These are phyloP conservation scores for Cochlearia excelsa DNA, from an alignment of 345 rosid genomes.

Conservation along the genomic window DNA sequence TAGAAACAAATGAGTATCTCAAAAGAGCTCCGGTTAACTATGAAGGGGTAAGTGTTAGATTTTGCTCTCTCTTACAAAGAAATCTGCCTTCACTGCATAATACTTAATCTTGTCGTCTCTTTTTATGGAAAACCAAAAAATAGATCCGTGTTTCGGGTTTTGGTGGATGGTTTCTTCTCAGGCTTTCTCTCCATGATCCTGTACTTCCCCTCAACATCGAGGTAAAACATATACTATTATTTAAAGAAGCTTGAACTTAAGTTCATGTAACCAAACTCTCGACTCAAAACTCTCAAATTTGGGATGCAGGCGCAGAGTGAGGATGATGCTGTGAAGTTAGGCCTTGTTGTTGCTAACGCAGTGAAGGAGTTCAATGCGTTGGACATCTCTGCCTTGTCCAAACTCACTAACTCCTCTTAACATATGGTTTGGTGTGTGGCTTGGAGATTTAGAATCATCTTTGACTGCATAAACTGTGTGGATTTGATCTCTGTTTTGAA, in stretches of 20 bases:
- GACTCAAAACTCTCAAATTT: conserved; percentile 1
- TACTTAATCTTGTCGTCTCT: conserved; percentile 11
- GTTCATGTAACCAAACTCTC: background rate
- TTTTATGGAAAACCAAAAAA: conserved; percentile 12
- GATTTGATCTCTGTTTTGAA: too few species aligned
- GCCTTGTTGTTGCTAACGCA: conserved; percentile 61
- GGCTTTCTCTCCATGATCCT: conserved; percentile 97
- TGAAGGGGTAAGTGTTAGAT: conserved; percentile 67
- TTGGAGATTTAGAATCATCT: too few species aligned
- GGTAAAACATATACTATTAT: conserved; percentile 45
- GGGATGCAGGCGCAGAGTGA: conserved; percentile 61
- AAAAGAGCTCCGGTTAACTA: conserved; percentile 78
- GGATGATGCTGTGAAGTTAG: conserved; percentile 75
- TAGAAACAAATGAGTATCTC: conserved; percentile 58
- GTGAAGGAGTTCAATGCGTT: conserved; percentile 67
- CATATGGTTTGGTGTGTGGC: background rate
- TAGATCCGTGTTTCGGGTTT: conserved; percentile 88
- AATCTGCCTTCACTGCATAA: background rate
- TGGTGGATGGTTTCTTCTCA: conserved; percentile 98
- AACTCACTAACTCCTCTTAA: conserved; percentile 45
- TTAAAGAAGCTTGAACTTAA: background rate
- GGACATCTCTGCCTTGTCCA: conserved; percentile 76
- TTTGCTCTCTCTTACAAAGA: background rate
- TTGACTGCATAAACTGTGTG: too few species aligned
- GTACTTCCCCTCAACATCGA: conserved; percentile 98